Evolutionary conservation across 805 yeast species (phyloP).

Genomic region (Ogataea trehalophila): DNA sequence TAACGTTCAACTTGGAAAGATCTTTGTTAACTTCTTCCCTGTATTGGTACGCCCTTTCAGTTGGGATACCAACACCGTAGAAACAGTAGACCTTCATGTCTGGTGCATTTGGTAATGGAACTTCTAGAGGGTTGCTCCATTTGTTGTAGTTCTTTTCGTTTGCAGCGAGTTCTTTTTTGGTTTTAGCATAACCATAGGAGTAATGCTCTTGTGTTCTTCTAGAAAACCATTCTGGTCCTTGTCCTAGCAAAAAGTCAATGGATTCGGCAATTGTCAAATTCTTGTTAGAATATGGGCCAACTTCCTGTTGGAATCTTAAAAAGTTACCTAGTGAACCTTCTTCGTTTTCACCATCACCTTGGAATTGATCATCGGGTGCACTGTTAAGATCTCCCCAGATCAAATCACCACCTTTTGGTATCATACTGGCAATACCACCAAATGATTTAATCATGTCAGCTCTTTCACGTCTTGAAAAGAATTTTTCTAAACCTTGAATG

Average conservation of each 20-base stretch:
- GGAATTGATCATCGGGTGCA: conserved; percentile 65
- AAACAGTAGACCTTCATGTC: conserved; percentile 83
- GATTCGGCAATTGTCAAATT: conserved; percentile 66
- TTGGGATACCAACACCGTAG: conserved; percentile 95
- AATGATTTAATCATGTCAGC: conserved; percentile 78
- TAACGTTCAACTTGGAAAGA: conserved; percentile 52
- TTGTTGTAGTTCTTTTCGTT: conserved; percentile 72
- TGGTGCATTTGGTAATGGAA: conserved; percentile 88
- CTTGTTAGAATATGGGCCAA: conserved; percentile 38
- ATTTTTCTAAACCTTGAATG: conserved; percentile 89
- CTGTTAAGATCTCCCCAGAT: conserved; percentile 75
- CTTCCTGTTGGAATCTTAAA: conserved; percentile 51
- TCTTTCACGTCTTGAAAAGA: conserved; percentile 85
- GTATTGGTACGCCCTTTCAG: conserved; percentile 90
- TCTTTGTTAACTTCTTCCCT: conserved; percentile 58
- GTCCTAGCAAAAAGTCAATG: conserved; percentile 57
- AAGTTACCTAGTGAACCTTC: conserved; percentile 62
- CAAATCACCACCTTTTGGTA: conserved; percentile 90
- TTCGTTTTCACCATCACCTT: conserved; percentile 15
- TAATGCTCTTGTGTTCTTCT: conserved; percentile 64
- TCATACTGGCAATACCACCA: conserved; percentile 95
- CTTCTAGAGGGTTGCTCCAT: conserved; percentile 96
- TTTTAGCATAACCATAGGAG: conserved; percentile 70
- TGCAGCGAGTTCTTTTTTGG: conserved; percentile 48
- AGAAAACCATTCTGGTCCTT: conserved; percentile 74